These are phyloP conservation scores for Arthroderma uncinatum DNA, from an alignment of 2,329 filamentous ascomycete genomes.

Conservation along the genomic window DNA sequence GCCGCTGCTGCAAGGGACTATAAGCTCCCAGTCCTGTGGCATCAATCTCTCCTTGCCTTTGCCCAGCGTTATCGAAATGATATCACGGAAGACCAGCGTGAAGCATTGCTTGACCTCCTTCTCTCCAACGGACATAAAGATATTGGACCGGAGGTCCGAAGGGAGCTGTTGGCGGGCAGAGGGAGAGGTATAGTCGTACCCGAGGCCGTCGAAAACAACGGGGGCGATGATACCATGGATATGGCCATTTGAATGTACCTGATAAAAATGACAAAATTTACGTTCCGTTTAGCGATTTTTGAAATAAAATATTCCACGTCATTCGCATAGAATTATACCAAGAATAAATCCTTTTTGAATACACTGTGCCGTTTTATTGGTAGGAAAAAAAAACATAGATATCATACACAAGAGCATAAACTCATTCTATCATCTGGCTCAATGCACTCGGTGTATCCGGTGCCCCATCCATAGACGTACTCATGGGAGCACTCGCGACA, in stretches of 20 bases:
- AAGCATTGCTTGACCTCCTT: slow-evolving; percentile 78
- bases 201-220: slow-evolving; percentile 35
- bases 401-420: background rate
- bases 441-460: background rate
- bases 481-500: background rate
- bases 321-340: background rate
- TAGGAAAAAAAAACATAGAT: background rate
- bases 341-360: background rate
- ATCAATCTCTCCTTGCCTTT: slow-evolving; percentile 85
- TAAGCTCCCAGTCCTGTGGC: slow-evolving; percentile 87
- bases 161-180: slow-evolving; percentile 77
- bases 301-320: background rate
- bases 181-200: slow-evolving; percentile 60
- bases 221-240: slow-evolving; percentile 87
- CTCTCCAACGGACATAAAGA: slow-evolving; percentile 72
- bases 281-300: background rate
- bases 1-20: slow-evolving; percentile 42
- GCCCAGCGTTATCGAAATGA: slow-evolving; percentile 92
- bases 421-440: background rate
- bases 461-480: background rate
- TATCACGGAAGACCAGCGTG: slow-evolving; percentile 87
- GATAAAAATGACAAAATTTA: background rate
- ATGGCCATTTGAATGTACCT: slow-evolving; percentile 36
- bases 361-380: background rate
- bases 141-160: slow-evolving; percentile 82